phyloP scores from a whole-genome alignment of 352 stramenopile genomes.

The Phytophthora ramorum region DNA sequence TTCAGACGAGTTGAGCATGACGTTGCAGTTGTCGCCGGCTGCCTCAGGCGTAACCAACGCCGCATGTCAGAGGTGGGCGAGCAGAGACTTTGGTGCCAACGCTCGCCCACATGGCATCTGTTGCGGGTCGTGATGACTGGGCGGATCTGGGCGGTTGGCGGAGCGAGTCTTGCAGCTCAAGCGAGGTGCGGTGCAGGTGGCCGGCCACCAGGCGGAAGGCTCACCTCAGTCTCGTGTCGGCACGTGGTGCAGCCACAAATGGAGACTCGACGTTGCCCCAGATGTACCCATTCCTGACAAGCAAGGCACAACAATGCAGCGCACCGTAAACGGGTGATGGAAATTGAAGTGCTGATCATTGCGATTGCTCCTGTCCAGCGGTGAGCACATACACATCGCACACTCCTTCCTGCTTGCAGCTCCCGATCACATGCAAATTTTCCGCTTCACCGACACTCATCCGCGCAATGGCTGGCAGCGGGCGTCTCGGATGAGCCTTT shows the following conservation, averaged over 20 bases:
- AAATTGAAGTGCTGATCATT: conserved; percentile 25
- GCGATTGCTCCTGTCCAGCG: conserved; percentile 2
- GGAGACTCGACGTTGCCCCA: too few species aligned
- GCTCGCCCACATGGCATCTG: background rate
- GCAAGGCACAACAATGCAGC: background rate
- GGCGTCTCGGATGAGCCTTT: background rate
- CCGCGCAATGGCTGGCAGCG: background rate
- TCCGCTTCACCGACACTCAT: conserved; percentile 2
- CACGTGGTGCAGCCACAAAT: too few species aligned
- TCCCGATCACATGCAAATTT: conserved; percentile 20
- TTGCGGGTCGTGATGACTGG: background rate
- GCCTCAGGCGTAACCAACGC: too few species aligned
- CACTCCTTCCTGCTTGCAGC: background rate
- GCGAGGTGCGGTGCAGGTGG: conserved; percentile 4
- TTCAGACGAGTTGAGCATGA: background rate
- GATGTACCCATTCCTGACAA: background rate
- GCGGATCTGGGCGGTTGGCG: background rate
- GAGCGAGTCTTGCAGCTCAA: background rate
- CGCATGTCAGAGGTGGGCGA: too few species aligned
- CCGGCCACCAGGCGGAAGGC: too few species aligned
- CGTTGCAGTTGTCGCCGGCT: background rate
- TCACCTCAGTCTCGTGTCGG: too few species aligned
- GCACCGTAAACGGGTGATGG: conserved; percentile 10
- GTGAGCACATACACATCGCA: conserved; percentile 25
- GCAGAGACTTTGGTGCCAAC: background rate